Conservation (phyloP, 2,329 filamentous ascomycete genomes). For the Trichoderma oligosporum region DNA sequence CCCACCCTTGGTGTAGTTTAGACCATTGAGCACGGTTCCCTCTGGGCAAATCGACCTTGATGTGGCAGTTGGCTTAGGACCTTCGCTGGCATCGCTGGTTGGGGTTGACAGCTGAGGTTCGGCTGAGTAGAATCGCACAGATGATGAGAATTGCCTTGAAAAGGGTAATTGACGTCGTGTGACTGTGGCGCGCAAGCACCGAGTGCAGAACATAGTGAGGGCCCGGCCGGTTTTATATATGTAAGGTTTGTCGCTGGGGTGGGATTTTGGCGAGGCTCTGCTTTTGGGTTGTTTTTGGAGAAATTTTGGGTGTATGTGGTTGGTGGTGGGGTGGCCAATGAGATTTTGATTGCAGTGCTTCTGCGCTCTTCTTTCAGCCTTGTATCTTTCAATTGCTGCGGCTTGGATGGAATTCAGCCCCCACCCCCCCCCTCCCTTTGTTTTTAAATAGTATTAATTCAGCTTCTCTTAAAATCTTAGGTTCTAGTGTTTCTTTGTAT, state of each 20-base stretch:
- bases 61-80: constrained; percentile 30
- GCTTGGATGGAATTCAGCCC: no score
- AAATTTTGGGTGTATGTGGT: constrained; percentile 29
- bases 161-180: constrained; percentile 31
- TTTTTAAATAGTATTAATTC: no score
- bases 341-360: constrained; percentile 20
- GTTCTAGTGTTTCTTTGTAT: constrained; percentile 17
- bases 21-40: constrained; percentile 66
- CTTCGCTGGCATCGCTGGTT: constrained; percentile 32
- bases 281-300: constrained; percentile 13
- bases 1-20: constrained; percentile 74
- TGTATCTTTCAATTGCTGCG: constrained; percentile 17
- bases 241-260: constrained; percentile 28
- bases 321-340: constrained; percentile 27
- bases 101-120: constrained; percentile 38
- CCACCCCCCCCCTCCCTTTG: no score
- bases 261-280: constrained; percentile 25
- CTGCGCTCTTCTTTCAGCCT: constrained; percentile 30
- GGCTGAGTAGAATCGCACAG: constrained; percentile 35
- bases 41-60: constrained; percentile 54
- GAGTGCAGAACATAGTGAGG: constrained; percentile 41
- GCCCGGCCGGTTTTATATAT: constrained; percentile 13
- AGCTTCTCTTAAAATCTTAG: no score
- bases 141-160: constrained; percentile 41
- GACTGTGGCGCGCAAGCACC: constrained; percentile 47